Evolutionary conservation across 2,329 filamentous ascomycete genomes (phyloP).

Genomic region (Fusarium annulatum): DNA sequence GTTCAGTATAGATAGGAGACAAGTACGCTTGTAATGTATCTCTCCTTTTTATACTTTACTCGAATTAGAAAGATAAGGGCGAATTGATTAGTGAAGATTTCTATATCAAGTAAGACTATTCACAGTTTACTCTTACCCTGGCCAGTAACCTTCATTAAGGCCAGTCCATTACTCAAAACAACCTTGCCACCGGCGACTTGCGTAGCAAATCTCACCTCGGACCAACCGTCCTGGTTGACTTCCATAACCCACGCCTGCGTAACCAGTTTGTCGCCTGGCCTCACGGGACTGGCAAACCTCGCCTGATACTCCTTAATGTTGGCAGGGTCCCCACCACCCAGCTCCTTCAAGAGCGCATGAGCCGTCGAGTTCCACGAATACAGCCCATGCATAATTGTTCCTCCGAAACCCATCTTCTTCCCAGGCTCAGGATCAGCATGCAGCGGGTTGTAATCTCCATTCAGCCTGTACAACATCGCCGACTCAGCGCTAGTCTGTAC

Average conservation of each 20-base stretch:
- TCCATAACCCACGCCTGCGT: slow-evolving; percentile 56
- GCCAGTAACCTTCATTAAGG: background rate
- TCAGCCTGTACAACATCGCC: slow-evolving; percentile 57
- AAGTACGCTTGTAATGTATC: rapidly evolving
- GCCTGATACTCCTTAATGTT: slow-evolving; percentile 57
- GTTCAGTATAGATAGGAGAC: rapidly evolving
- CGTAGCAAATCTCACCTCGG: slow-evolving; percentile 9
- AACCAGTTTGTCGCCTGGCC: slow-evolving; percentile 58
- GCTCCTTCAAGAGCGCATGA: slow-evolving; percentile 53
- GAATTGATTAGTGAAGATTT: rapidly evolving
- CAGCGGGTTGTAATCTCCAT: slow-evolving; percentile 62
- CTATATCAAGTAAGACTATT: background rate
- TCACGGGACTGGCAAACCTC: slow-evolving; percentile 59
- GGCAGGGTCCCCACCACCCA: slow-evolving; percentile 54
- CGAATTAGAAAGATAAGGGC: rapidly evolving
- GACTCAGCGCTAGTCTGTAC: slow-evolving; percentile 54
- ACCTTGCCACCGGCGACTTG: slow-evolving; percentile 5
- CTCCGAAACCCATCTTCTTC: slow-evolving; percentile 56
- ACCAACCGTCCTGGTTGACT: background rate
- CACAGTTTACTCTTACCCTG: background rate
- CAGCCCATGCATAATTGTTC: slow-evolving; percentile 59
- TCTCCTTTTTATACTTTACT: rapidly evolving
- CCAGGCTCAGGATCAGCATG: slow-evolving; percentile 58
- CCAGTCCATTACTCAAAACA: slow-evolving; percentile 12
- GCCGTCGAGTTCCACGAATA: slow-evolving; percentile 61